These are phyloP conservation scores for Dentipellis fragilis DNA, from an alignment of 768 basidiomycete genomes.

Conservation along the genomic window DNA sequence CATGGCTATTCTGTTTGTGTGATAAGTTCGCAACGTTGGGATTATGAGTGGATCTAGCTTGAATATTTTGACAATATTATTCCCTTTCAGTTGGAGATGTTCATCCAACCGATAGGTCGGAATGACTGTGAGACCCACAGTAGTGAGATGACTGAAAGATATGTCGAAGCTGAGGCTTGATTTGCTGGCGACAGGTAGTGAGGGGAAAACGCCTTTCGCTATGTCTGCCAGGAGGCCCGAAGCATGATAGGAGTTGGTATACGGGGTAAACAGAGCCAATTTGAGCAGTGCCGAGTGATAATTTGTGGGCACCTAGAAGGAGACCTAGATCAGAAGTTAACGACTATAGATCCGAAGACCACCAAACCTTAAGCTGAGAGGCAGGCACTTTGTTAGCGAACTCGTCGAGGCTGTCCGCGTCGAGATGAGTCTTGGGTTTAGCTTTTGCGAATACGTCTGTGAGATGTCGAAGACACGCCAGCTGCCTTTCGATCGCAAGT, in stretches of 20 bases:
- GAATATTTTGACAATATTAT: background rate
- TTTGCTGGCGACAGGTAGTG: background rate
- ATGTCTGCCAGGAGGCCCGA: background rate
- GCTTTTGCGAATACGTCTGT: background rate
- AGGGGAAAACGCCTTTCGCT: background rate
- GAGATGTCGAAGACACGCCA: background rate
- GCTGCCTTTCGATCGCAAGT: background rate
- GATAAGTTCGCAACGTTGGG: background rate
- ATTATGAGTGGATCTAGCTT: background rate
- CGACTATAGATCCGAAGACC: too few relatives aligned
- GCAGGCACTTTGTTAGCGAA: too few relatives aligned
- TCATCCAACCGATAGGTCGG: background rate
- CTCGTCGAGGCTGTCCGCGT: background rate
- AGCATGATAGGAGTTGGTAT: background rate
- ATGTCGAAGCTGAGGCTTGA: background rate
- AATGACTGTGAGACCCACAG: background rate
- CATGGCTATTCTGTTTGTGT: background rate
- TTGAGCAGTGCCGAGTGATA: background rate
- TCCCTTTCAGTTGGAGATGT: background rate
- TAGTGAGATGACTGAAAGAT: background rate
- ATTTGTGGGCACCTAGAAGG: too few relatives aligned
- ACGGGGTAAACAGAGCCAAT: background rate
- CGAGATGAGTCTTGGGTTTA: background rate
- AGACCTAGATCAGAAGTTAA: too few relatives aligned
- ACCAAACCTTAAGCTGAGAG: too few relatives aligned